Percentiles rank a stretch among this genome's conserved stretches.
These are phyloP conservation scores for Candida tetrigidarum DNA, from an alignment of 1,139 yeast genomes.

Conservation along the genomic window DNA sequence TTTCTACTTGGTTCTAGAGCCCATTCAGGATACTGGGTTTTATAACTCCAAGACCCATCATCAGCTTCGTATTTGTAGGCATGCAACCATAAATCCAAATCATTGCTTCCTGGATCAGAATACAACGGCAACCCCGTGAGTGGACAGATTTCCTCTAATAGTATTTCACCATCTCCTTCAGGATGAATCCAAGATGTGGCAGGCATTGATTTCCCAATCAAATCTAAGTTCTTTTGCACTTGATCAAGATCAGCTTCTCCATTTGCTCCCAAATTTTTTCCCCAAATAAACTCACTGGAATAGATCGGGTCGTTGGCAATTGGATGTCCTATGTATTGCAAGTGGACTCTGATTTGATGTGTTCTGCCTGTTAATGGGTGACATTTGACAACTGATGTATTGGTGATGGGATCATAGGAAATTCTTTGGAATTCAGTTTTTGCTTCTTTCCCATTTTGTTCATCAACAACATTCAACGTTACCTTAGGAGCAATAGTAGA, in stretches of 20 bases:
- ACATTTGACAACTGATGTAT: slow-evolving; percentile 77
- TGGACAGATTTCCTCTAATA: slow-evolving; percentile 61
- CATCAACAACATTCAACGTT: slow-evolving; percentile 73
- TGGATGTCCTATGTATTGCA: slow-evolving; percentile 86
- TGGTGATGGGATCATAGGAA: slow-evolving; percentile 59
- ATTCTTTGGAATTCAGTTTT: slow-evolving; percentile 56
- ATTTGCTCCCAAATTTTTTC: slow-evolving; percentile 56
- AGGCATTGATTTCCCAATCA: slow-evolving; percentile 68
- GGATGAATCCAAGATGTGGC: slow-evolving; percentile 74
- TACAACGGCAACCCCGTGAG: slow-evolving; percentile 76
- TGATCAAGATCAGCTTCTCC: slow-evolving; percentile 52
- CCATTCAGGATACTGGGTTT: slow-evolving; percentile 88
- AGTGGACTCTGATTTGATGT: slow-evolving; percentile 92
- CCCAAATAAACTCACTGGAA: slow-evolving; percentile 72
- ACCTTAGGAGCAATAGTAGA: slow-evolving; percentile 76
- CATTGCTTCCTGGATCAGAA: slow-evolving; percentile 88
- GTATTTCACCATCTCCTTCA: slow-evolving; percentile 60
- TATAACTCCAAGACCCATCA: slow-evolving; percentile 69
- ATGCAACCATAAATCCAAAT: slow-evolving; percentile 87
- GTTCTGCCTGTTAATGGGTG: slow-evolving; percentile 91
- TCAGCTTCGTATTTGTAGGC: slow-evolving; percentile 76
- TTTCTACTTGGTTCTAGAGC: slow-evolving; percentile 62
- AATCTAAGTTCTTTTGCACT: slow-evolving; percentile 53
- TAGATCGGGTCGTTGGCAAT: slow-evolving; percentile 96
- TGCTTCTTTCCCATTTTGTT: slow-evolving; percentile 68